Evolutionary conservation across 2,329 filamentous ascomycete genomes (phyloP), one percentile per base, ranked within the genome.

Genomic region (Ampelomyces quisqualis): DNA sequence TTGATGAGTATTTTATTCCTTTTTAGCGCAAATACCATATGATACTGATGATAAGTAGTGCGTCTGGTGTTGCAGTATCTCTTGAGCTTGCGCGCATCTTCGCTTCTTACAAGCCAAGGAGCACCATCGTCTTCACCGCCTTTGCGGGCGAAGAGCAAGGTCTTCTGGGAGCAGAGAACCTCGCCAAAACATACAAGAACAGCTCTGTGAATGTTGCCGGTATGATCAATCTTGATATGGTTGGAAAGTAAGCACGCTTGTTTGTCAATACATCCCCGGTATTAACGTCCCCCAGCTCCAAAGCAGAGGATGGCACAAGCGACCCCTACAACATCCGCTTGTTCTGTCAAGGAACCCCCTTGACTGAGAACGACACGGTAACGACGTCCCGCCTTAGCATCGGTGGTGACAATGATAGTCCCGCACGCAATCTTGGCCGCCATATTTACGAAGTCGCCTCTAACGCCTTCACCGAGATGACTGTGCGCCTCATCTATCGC

Each of bases 71-170:
- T 7, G 35, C 45, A 29, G 67, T 80, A 3, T 70, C 73, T 0
- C 67, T 80, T 31, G 77, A 80, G 55, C 69, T 80, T 32, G 76
- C 76, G 5, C 68, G 77, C 5, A 69, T 78, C 36, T 69, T 75
- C 52, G 73, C 76, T 0, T 69, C 64, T 21, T 68, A 67, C 20
- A 60, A 66, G 28, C 75, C 72, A 1, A 68, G 67, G 38, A 72
- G 75, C 1, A 77, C 75, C 1, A 74, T 80, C 37, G 70, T 75
- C 18, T 78, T 80, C 46, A 75, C 69, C 1, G 76, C 77, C 4
- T 74, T 77, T 6, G 76, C 77, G 0, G 77, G 75, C 10, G 77
- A 80, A 57, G 77, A 80, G 45, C 77, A 80, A 64, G 71, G 69
- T 3, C 70, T 79, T 1, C 73, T 74, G 29, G 77, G 77, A 1